Evolutionary conservation across 1,284 basidiomycete genomes (phyloP), one percentile per base, ranked within the genome.

Genomic region (Trametes polyzona): DNA sequence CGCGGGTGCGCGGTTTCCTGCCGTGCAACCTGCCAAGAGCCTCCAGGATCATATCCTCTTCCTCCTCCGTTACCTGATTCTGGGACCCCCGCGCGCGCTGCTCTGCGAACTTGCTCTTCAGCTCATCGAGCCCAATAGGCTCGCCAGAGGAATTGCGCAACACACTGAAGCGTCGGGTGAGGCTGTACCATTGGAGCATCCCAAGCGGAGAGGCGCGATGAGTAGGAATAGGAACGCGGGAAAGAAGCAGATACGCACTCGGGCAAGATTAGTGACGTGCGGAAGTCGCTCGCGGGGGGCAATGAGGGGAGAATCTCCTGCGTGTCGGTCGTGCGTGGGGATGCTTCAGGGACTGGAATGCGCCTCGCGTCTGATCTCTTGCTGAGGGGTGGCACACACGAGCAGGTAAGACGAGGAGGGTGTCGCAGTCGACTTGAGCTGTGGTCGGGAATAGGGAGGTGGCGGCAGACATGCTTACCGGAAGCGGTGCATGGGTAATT

Each of bases 41-140:
- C 73, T 89, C 86, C 53, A 93, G 73, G 62, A 93, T 79, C 84
- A 93, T 90, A 59, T 88, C 86, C 74, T 92, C 88, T 69, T 93
- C 91, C 67, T 86, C 88, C 73, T 91, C 87, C 43, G 87, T 82
- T 42, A 93, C 82, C 58, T 84, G 83, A 66, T 87, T 81, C 59
- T 79, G 77, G 17, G 78, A 80, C 11, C 89, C 88, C 62, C 82
- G 79, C 44, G 84, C 84, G 62, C 90, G 78, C 71, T 92, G 90
- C 61, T 89, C 82, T 37, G 90, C 90, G 65, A 93, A 82, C 58
- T 84, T 83, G 56, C 71, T 76, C 62, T 80, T 81, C 46, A 92
- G 76, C 65, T 83, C 79, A 70, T 89, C 83, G 35, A 91, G 71
- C 35, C 81, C 79, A 32, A 87, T 74, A 48, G 85, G 83, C 60